phyloP scores from a whole-genome alignment of 495 filamentous ascomycete genomes.

The Penicillium cosmopolitanum region DNA sequence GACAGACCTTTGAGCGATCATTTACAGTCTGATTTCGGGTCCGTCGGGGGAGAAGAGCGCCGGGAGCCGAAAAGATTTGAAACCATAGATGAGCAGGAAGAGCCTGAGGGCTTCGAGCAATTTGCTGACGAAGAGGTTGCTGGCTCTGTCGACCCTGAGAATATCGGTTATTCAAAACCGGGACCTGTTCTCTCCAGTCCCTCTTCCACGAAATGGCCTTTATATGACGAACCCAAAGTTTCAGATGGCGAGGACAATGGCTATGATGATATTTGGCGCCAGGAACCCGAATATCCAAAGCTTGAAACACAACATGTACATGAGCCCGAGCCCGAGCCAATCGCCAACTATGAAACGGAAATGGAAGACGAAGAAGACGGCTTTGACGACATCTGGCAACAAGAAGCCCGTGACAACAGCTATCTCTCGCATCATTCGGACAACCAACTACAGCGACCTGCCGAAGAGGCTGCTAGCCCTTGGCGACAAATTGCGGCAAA shows the following conservation, averaged over 20 bases:
- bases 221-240: not conserved
- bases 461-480: slow-evolving; percentile 15
- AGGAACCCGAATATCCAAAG: slow-evolving; percentile 1
- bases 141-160: not conserved
- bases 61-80: not conserved
- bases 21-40: slow-evolving; percentile 2
- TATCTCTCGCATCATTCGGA: slow-evolving; percentile 31
- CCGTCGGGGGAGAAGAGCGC: slow-evolving; percentile 4
- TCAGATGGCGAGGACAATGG: not conserved
- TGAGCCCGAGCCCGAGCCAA: not conserved
- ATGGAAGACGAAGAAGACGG: slow-evolving; percentile 20
- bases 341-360: not conserved
- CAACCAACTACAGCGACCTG: slow-evolving; percentile 5
- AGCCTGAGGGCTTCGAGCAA: not conserved
- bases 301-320: not conserved
- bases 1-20: not conserved
- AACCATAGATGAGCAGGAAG: not conserved
- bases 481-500: slow-evolving; percentile 15
- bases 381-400: slow-evolving; percentile 44
- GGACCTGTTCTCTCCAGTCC: not conserved
- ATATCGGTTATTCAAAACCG: not conserved
- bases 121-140: slow-evolving; percentile 5
- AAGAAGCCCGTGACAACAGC: slow-evolving; percentile 45
- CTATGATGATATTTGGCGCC: slow-evolving; percentile 5
- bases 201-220: not conserved